Evolutionary conservation across 495 filamentous ascomycete genomes (phyloP).

Genomic region (Aspergillus campestris): DNA sequence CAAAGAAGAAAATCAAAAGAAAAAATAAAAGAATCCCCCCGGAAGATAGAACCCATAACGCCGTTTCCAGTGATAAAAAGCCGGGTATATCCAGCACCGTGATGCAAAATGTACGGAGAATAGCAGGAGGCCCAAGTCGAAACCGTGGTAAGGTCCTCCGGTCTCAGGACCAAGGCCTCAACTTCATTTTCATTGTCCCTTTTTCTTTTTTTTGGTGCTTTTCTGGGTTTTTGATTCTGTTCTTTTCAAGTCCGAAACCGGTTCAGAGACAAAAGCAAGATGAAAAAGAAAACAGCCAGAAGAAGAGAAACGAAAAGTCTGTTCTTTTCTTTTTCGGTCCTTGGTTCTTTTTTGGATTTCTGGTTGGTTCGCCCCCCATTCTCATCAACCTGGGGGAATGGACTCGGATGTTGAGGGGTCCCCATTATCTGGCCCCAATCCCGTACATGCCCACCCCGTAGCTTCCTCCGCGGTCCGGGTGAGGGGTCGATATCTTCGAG

Average conservation of each 20-base stretch:
- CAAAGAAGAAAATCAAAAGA: conserved; percentile 9
- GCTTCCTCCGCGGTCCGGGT: conserved; percentile 37
- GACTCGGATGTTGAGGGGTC: background rate
- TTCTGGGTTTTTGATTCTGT: conserved; percentile 8
- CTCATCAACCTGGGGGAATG: no score
- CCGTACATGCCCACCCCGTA: conserved; percentile 43
- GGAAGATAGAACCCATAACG: conserved; percentile 27
- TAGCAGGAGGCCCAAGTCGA: conserved; percentile 14
- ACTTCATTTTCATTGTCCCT: no score
- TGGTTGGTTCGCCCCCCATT: no score
- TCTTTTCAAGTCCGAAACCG: conserved; percentile 12
- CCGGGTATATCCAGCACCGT: conserved; percentile 50
- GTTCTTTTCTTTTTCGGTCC: conserved; percentile 12
- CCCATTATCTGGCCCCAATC: conserved; percentile 35
- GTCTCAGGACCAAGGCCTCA: no score
- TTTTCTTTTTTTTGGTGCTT: background rate
- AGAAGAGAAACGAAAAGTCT: conserved; percentile 8
- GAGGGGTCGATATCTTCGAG: conserved; percentile 34
- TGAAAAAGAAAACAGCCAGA: conserved; percentile 5
- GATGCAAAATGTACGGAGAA: conserved; percentile 46
- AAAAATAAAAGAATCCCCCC: conserved; percentile 22
- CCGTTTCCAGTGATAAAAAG: conserved; percentile 39
- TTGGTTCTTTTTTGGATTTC: conserved; percentile 3
- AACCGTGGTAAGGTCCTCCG: background rate
- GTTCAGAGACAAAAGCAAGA: conserved; percentile 5